Evolutionary conservation across 257 asterid genomes (phyloP).

Genomic region (Solanum verrucosum): DNA sequence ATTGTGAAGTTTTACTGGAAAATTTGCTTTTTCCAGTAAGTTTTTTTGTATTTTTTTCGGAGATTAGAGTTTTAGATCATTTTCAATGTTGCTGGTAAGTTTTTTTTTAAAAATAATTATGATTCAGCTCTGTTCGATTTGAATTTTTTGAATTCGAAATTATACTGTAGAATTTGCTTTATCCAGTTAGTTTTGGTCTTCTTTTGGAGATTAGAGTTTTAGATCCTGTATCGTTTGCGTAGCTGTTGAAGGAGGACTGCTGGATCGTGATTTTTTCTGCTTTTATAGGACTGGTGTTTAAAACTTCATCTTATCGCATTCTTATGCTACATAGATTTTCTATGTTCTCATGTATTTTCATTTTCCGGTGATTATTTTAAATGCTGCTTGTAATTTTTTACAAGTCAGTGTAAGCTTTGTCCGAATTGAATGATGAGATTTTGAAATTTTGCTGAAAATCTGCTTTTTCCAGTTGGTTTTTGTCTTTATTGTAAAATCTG

Average conservation of each 20-base stretch:
- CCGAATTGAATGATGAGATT: neutral
- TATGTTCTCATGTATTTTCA: neutral
- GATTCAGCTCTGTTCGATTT: neutral
- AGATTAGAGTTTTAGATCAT: neutral
- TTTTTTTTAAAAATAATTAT: neutral
- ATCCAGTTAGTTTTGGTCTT: neutral
- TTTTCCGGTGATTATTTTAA: neutral
- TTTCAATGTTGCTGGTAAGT: neutral
- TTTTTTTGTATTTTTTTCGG: neutral
- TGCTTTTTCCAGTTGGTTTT: neutral
- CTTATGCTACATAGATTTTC: neutral
- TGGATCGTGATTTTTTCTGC: neutral
- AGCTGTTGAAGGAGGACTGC: neutral
- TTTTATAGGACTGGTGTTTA: neutral
- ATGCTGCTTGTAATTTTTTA: neutral
- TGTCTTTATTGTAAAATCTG: neutral
- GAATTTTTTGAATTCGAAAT: neutral
- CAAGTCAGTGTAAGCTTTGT: neutral
- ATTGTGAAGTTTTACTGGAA: neutral
- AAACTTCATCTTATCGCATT: neutral
- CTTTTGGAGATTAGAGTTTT: neutral
- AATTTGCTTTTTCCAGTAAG: neutral
- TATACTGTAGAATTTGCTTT: neutral
- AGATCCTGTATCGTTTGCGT: neutral
- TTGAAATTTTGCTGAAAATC: neutral